These are phyloP conservation scores for Ophiognomonia clavigignenti-juglandacearum DNA, from an alignment of 2,329 filamentous ascomycete genomes.

Conservation along the genomic window DNA sequence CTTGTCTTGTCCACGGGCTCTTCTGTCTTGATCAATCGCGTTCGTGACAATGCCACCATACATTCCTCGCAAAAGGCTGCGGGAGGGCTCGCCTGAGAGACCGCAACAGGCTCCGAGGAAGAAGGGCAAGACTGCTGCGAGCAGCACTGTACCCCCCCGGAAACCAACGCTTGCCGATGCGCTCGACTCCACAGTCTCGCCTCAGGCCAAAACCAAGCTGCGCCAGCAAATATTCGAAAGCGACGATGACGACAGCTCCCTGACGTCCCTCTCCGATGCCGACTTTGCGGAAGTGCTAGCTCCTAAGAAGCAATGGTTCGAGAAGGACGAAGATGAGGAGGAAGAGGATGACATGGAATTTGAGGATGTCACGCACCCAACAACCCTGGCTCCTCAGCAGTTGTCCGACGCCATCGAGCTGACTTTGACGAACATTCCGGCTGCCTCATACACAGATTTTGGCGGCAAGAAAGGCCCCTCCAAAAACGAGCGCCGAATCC, in stretches of 20 bases:
- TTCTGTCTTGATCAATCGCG: neutral
- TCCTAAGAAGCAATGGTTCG: slow-evolving; percentile 31
- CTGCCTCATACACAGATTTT: slow-evolving; percentile 54
- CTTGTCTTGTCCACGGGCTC: no score
- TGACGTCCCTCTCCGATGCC: slow-evolving; percentile 51
- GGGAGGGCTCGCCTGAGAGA: slow-evolving; percentile 35
- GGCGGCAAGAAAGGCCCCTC: slow-evolving; percentile 76
- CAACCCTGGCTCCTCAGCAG: slow-evolving; percentile 26
- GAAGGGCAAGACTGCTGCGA: slow-evolving; percentile 24
- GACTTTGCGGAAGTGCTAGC: slow-evolving; percentile 50
- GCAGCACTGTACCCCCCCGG: slow-evolving; percentile 30
- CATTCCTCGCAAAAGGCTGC: slow-evolving; percentile 62
- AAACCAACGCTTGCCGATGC: slow-evolving; percentile 59
- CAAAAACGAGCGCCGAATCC: slow-evolving; percentile 75
- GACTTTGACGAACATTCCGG: slow-evolving; percentile 48
- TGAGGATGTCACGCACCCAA: slow-evolving; percentile 47
- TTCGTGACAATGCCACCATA: slow-evolving; percentile 57
- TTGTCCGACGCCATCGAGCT: slow-evolving; percentile 62
- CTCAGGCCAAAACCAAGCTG: slow-evolving; percentile 16
- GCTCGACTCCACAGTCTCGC: slow-evolving; percentile 46
- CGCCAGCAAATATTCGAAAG: slow-evolving; percentile 29
- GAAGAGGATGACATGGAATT: slow-evolving; percentile 61
- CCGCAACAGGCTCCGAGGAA: slow-evolving; percentile 24
- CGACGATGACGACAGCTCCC: slow-evolving; percentile 40
- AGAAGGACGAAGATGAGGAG: slow-evolving; percentile 38